Base-by-base conservation (phyloP, 2,329 filamentous ascomycete genomes). In the Neopestalotiopsis rosae region DNA sequence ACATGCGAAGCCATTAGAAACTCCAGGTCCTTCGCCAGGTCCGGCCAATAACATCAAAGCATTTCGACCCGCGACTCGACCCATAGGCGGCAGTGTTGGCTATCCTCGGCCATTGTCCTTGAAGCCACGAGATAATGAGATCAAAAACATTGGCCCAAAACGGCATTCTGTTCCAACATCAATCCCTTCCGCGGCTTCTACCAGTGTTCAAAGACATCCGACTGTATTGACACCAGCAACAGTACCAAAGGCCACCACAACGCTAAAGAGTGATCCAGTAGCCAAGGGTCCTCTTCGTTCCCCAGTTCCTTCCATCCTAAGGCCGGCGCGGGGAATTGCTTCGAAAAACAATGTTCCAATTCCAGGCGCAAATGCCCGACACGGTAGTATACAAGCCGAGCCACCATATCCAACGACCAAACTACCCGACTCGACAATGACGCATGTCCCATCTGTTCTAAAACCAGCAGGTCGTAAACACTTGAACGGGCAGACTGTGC, bases 121-220 rank as follows among this genome's bases (percentile, higher is more conserved):
- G 64, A 34, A 69, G 2, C 65, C 71, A 13, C 76, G 78, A 67
- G 71, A 77, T n/a, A 73, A 57, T 40, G 76, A 78, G 40, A 71
- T 77, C 59, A 72, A 72, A 12, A 40, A 40, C 5, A 66, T 74
- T 2, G 68, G 71, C 12, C 49, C 61, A n/a, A 71, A 71, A 52
- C 72, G 73, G 34, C 71, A 73, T 59, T 74, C 74, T 28, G 32
- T 71, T 34, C 61, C 67, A 34, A 68, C 70, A 28, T 20, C 62
- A 38, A 52, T 65, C 4, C 67, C 68, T 4, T 61, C 34, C 3
- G 56, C 24, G 24, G 24, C 65, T 2, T 56, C 67, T 24, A 70
- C 42, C 42, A 58, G 56, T 42, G 70, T 59, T 4, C 12, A 63
- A 65, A 61, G 65, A 32, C 65, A 73, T 20, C 72, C 72, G 4